phyloP scores from a whole-genome alignment of 352 stramenopile genomes.

The Phytophthora nicotianae region DNA sequence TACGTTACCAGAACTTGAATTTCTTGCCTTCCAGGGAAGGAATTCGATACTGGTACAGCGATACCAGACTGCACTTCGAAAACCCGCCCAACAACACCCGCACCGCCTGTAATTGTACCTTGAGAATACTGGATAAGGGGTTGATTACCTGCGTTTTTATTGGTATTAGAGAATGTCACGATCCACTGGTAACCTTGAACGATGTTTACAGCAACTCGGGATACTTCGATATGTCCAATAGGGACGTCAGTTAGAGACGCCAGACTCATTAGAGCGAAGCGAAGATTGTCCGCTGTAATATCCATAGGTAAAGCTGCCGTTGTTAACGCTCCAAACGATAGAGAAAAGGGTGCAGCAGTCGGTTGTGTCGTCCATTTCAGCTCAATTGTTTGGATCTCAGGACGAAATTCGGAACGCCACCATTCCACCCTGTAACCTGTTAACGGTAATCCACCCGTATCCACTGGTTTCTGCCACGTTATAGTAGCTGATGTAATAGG shows the following conservation, averaged over 20 bases:
- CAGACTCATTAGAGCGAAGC: conserved; percentile 90
- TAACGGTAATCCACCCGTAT: conserved; percentile 65
- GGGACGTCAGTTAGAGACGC: conserved; percentile 35
- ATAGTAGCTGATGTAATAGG: conserved; percentile 70
- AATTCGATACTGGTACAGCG: conserved; percentile 32
- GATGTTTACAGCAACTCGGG: conserved; percentile 56
- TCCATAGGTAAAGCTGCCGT: conserved; percentile 79
- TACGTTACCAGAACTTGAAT: conserved; percentile 79
- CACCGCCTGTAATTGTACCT: conserved; percentile 22
- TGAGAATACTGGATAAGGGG: conserved; percentile 65
- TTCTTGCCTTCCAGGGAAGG: conserved; percentile 66
- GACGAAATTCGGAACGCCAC: conserved; percentile 57
- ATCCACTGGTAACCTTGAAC: conserved; percentile 77
- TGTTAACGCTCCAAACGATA: conserved; percentile 79
- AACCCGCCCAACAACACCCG: conserved; percentile 41
- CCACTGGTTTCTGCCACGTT: conserved; percentile 67
- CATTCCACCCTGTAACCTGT: conserved; percentile 86
- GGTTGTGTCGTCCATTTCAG: conserved; percentile 78
- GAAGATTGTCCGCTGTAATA: conserved; percentile 78
- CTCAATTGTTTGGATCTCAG: conserved; percentile 87
- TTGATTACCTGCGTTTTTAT: conserved; percentile 53
- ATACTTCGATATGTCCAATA: conserved; percentile 62
- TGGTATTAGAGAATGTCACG: conserved; percentile 64
- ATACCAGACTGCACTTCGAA: conserved; percentile 62
- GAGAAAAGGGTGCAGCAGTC: conserved; percentile 55